Evolutionary conservation across 2,329 filamentous ascomycete species (phyloP).

Genomic region (Penicillium palitans): DNA sequence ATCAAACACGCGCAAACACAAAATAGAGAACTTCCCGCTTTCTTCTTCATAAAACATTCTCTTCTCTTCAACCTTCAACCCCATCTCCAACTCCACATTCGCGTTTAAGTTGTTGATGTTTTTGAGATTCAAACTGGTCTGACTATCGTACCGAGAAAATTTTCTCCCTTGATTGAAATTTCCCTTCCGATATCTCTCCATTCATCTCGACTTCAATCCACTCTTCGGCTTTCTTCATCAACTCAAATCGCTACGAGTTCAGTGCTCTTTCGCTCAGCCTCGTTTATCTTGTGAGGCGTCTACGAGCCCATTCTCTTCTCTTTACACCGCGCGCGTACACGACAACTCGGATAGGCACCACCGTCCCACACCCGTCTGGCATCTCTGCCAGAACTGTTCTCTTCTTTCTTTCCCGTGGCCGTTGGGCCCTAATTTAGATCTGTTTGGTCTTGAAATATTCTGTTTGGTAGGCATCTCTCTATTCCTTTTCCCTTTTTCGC

Average conservation of each 20-base stretch:
- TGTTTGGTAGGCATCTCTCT: conserved; percentile 29
- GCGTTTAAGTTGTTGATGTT: conserved; percentile 6
- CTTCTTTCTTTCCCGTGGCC: conserved; percentile 25
- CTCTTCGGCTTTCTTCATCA: conserved; percentile 6
- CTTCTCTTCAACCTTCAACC: conserved; percentile 18
- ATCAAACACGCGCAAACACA: conserved; percentile 30
- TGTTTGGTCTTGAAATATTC: conserved; percentile 28
- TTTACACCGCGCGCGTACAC: conserved; percentile 18
- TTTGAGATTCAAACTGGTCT: conserved; percentile 7
- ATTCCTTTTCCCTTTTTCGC: background rate
- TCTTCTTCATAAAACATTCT: conserved; percentile 27
- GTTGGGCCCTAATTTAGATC: conserved; percentile 28
- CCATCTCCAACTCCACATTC: conserved; percentile 10
- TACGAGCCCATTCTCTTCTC: conserved; percentile 23
- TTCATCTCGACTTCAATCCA: background rate
- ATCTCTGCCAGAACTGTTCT: conserved; percentile 28
- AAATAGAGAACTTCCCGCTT: conserved; percentile 27
- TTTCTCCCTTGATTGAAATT: conserved; percentile 27
- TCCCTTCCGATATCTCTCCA: conserved; percentile 12
- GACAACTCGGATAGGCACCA: conserved; percentile 20
- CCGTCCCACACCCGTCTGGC: conserved; percentile 25
- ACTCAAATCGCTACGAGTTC: conserved; percentile 13
- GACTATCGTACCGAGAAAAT: conserved; percentile 10
- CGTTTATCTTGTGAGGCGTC: conserved; percentile 12
- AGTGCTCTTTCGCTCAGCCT: conserved; percentile 10